A percentile compares a stretch with the other conserved stretches of the same genome.
Evolutionary conservation across 1,139 yeast species (phyloP).

Genomic region (Diutina scorzettiae): DNA sequence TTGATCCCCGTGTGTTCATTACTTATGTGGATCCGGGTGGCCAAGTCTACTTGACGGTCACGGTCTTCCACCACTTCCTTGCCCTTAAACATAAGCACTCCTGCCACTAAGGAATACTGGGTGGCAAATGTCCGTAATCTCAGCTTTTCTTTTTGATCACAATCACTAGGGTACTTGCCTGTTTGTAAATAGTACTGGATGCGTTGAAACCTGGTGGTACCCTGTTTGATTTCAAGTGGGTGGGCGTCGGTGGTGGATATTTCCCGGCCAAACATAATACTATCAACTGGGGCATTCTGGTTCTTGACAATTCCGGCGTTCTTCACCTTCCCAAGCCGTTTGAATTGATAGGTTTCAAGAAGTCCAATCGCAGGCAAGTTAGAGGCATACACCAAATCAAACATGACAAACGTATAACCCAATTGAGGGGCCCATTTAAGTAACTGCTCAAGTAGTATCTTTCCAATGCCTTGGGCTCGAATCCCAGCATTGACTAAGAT

Average conservation of each 20-base stretch:
- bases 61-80: slow-evolving; percentile 75
- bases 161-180: slow-evolving; percentile 75
- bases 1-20: slow-evolving; percentile 78
- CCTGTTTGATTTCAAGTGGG: slow-evolving; percentile 51
- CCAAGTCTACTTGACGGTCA: slow-evolving; percentile 60
- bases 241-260: slow-evolving; percentile 42
- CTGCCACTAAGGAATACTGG: slow-evolving; percentile 60
- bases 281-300: slow-evolving; percentile 72
- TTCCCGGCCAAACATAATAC: slow-evolving; percentile 55
- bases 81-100: slow-evolving; percentile 65
- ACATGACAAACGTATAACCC: slow-evolving; percentile 76
- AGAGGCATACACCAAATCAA: slow-evolving; percentile 81
- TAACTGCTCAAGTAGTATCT: slow-evolving; percentile 70
- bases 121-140: slow-evolving; percentile 73
- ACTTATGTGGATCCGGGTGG: slow-evolving; percentile 54
- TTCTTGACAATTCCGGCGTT: slow-evolving; percentile 84
- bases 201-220: slow-evolving; percentile 61
- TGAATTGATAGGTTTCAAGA: slow-evolving; percentile 70
- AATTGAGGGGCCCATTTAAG: slow-evolving; percentile 84
- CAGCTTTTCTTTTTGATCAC: slow-evolving; percentile 75
- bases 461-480: slow-evolving; percentile 87
- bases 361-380: slow-evolving; percentile 73
- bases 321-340: slow-evolving; percentile 64
- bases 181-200: slow-evolving; percentile 71
- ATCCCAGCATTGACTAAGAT: slow-evolving; percentile 87